These are phyloP conservation scores for Phaeodactylum tricornutum DNA, from an alignment of 108 stramenopile species.

Conservation along the genomic window DNA sequence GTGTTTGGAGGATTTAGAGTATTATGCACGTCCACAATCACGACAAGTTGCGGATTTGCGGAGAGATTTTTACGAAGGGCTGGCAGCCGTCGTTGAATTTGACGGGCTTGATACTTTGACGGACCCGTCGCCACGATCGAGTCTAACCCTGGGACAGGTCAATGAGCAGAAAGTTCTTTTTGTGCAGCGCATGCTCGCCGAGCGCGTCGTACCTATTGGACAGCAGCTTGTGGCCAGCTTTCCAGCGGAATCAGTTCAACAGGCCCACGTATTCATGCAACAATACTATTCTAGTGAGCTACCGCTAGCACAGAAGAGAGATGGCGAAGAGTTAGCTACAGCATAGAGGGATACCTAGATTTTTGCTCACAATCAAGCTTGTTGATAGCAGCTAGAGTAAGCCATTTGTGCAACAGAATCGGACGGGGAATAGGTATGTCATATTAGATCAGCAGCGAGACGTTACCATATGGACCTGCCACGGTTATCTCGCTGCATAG, in stretches of 20 bases:
- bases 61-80: constrained; percentile 38
- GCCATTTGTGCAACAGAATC: too few species aligned
- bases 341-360: too few species aligned
- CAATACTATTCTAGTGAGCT: constrained; percentile 31
- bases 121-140: constrained; percentile 70
- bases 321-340: too few species aligned
- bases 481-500: too few species aligned
- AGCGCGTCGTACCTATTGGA: constrained; percentile 46
- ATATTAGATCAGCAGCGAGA: too few species aligned
- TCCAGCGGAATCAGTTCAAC: constrained; percentile 12
- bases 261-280: constrained; percentile 16
- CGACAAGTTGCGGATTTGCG: constrained; percentile 3
- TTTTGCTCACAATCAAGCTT: too few species aligned
- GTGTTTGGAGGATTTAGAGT: constrained; percentile 43
- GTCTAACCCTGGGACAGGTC: constrained; percentile 54
- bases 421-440: too few species aligned
- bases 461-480: too few species aligned
- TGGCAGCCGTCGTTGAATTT: constrained; percentile 73
- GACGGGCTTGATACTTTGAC: constrained; percentile 72
- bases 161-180: constrained; percentile 39
- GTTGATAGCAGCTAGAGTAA: too few species aligned
- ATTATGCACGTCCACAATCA: too few species aligned
- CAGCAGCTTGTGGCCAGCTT: constrained; percentile 20
- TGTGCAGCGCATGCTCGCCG: constrained; percentile 52
- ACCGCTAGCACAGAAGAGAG: background rate